Evolutionary conservation across 2,329 filamentous ascomycete species (phyloP).

Genomic region (Phaeosphaeria sp.): DNA sequence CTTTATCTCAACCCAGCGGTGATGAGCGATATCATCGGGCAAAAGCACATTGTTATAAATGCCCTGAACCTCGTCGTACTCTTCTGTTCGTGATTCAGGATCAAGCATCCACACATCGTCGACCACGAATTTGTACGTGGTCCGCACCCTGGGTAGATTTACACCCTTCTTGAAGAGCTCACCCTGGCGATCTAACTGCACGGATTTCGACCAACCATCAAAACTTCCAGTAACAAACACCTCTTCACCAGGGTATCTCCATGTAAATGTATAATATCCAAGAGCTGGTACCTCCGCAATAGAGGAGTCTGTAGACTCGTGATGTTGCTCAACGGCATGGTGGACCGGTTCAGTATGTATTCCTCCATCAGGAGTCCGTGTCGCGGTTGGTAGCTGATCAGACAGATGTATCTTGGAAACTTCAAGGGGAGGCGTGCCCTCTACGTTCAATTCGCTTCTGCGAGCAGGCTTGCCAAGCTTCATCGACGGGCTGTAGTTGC

Average conservation of each 20-base stretch:
- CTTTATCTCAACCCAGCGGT: not conserved
- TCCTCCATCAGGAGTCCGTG: too few species aligned
- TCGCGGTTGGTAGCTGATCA: too few species aligned
- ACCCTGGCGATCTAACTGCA: not conserved
- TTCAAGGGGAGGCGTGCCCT: too few species aligned
- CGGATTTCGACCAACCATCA: not conserved
- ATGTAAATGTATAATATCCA: not conserved
- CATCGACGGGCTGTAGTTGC: too few species aligned
- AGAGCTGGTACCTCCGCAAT: not conserved
- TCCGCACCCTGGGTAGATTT: not conserved
- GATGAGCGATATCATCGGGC: not conserved
- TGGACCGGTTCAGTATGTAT: too few species aligned
- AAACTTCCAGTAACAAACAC: constrained; percentile 3
- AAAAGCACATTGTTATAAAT: not conserved
- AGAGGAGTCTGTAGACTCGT: too few species aligned
- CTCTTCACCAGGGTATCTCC: not conserved
- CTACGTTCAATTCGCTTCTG: too few species aligned
- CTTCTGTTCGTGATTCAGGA: not conserved
- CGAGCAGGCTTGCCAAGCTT: too few species aligned
- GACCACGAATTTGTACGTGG: not conserved
- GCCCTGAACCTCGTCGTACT: not conserved
- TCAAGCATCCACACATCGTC: not conserved
- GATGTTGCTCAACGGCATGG: too few species aligned
- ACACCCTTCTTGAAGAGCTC: not conserved
- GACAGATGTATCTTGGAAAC: too few species aligned